These are phyloP conservation scores for Psidium guajava DNA, from an alignment of 345 rosid genomes.

Conservation along the genomic window DNA sequence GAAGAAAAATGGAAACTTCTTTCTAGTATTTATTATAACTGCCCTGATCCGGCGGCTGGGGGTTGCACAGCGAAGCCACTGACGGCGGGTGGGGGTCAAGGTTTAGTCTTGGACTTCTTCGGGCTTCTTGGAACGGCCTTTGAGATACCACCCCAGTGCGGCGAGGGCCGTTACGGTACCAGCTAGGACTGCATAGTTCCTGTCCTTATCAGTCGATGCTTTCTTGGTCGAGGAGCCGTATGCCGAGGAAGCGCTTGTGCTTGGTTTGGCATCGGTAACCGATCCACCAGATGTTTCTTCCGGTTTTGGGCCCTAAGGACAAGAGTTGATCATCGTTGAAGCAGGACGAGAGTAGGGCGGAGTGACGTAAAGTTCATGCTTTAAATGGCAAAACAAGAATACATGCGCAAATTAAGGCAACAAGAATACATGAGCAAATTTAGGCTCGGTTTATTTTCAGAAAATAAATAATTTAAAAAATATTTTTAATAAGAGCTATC, in stretches of 20 bases:
- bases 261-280: conserved; percentile 30
- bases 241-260: conserved; percentile 20
- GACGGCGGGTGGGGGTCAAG: not conserved
- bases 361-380: not conserved
- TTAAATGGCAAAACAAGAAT: not conserved
- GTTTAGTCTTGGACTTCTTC: conserved; percentile 51
- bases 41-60: not conserved
- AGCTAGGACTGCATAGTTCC: conserved; percentile 81
- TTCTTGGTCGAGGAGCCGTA: conserved; percentile 43
- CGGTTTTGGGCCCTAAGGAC: conserved; percentile 59
- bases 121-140: conserved; percentile 58
- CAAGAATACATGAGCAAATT: too few species aligned
- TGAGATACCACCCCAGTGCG: conserved; percentile 86
- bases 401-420: too few species aligned
- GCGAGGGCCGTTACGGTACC: conserved; percentile 48
- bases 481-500: too few species aligned
- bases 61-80: not conserved
- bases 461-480: too few species aligned
- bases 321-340: not conserved
- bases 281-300: conserved; percentile 43
- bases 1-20: not conserved
- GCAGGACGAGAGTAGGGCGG: not conserved
- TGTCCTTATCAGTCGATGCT: conserved; percentile 58
- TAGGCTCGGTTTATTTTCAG: too few species aligned
- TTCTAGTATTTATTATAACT: not conserved